Evolutionary conservation across 176 grass and related monocot species (phyloP).

Genomic region (Cymbopogon citratus): DNA sequence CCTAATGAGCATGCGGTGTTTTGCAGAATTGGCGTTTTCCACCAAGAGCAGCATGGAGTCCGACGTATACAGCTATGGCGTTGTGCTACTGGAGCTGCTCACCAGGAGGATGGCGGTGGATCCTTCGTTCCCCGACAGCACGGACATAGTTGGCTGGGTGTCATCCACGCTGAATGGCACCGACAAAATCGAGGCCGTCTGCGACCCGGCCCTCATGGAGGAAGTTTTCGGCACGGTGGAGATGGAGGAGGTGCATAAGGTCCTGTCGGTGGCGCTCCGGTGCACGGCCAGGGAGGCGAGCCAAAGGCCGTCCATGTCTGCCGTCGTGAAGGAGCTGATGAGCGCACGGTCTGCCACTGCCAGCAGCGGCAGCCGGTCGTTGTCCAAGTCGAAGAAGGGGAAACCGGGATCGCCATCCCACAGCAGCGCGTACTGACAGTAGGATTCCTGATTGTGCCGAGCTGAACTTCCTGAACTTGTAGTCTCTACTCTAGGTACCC

Average conservation of each 20-base stretch:
- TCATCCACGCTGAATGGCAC: conserved; percentile 14
- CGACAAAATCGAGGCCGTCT: conserved; percentile 41
- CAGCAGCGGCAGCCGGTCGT: not conserved
- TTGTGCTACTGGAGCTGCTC: conserved; percentile 72
- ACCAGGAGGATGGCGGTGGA: conserved; percentile 61
- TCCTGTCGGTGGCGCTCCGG: conserved; percentile 48
- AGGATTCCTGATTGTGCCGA: not conserved
- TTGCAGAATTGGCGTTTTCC: conserved; percentile 65
- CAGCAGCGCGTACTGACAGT: not conserved
- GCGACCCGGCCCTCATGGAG: conserved; percentile 42
- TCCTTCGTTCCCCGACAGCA: conserved; percentile 34
- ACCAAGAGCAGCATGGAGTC: conserved; percentile 44
- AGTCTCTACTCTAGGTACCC: not conserved
- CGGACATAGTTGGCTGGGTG: conserved; percentile 60
- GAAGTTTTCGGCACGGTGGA: conserved; percentile 43
- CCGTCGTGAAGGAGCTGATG: conserved; percentile 54
- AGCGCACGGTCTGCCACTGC: conserved; percentile 5
- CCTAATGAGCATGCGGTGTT: not conserved
- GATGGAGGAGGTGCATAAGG: conserved; percentile 46
- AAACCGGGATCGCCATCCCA: not conserved
- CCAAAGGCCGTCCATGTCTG: conserved; percentile 47
- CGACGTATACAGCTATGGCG: conserved; percentile 86
- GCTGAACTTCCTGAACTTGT: not conserved
- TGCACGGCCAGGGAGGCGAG: conserved; percentile 37
- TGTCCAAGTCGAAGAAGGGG: conserved; percentile 22